Evolutionary conservation across 179 eudicot species (phyloP), one percentile per base, ranked within the genome.

Genomic region (Vitellaria paradoxa): DNA sequence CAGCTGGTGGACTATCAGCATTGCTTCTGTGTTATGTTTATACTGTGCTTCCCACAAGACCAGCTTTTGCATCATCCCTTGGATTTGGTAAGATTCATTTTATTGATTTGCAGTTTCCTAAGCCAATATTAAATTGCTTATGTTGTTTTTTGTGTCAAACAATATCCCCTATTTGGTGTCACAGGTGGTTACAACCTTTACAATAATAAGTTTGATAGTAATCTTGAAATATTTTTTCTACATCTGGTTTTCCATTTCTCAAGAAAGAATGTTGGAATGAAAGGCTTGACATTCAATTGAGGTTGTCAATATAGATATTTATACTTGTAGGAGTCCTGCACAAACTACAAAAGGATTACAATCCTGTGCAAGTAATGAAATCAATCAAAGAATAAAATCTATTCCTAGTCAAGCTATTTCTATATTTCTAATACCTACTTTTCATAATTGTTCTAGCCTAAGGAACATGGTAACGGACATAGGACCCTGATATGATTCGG

Each of bases 1-100:
- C 84, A 11, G 84, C 92, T 53, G 99, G 99, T 57, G 96, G 98
- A 77, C 23, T 88, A 14, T 88, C 97, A 30, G 91, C 98, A 42
- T 65, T 83, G 47, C 74, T 90, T 4, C 66, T 96, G 82, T 86
- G 70, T 76, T 89, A 72, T 65, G 95, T 93, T 55, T 93, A 86
- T 75, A 78, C 91, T 7, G 81, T 84, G 79, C 99, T 96, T 82
- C 99, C 99, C 52, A 84, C 89, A 70, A 85, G 85, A 18, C 92
- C 98, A 2, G 89, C 86, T 62, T 82, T 90, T 76, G 99, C 97
- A 76, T 93, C 99, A 37, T 81, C 92, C 13, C 30, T 95, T 62
- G 99, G 99, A 10, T 81, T 95, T 24, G 98, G 85, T 82, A 62
- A 82, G 78, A 37, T 8, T 14, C 37, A 3, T 24, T 13, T 26